These are phyloP conservation scores for Cladosporium austrohemisphaericum DNA, from an alignment of 2,329 filamentous ascomycete species.

Conservation along the genomic window DNA sequence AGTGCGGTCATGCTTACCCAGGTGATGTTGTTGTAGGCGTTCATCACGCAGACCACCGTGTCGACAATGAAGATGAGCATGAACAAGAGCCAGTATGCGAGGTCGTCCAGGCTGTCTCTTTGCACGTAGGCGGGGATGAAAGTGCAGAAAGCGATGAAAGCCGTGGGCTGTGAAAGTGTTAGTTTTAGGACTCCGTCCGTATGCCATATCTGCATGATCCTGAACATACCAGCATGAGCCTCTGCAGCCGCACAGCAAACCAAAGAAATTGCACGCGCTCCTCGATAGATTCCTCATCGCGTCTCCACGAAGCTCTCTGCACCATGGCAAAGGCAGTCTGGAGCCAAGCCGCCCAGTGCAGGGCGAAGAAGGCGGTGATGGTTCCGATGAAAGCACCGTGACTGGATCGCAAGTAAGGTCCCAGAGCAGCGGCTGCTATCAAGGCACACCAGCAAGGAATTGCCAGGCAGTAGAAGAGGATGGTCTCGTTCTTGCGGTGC, in stretches of 20 bases:
- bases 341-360: constrained; percentile 32
- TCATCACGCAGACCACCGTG: constrained; percentile 33
- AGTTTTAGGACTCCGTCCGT: constrained; percentile 1
- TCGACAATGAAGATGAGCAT: constrained; percentile 35
- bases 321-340: constrained; percentile 33
- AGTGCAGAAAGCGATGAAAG: constrained; percentile 28
- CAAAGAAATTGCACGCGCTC: constrained; percentile 31
- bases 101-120: constrained; percentile 25
- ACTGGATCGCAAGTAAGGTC: constrained; percentile 21
- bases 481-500: constrained; percentile 22
- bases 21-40: constrained; percentile 37
- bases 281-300: constrained; percentile 31
- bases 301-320: constrained; percentile 33
- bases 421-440: constrained; percentile 28
- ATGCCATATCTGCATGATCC: background rate
- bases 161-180: constrained; percentile 25
- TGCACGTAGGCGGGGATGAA: constrained; percentile 33
- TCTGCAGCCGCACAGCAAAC: constrained; percentile 30
- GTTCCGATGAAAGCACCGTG: constrained; percentile 25
- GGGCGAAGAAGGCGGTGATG: constrained; percentile 25
- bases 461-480: constrained; percentile 30
- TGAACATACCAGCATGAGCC: constrained; percentile 30
- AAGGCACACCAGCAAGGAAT: constrained; percentile 28
- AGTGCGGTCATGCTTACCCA: constrained; percentile 27
- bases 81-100: constrained; percentile 34